A percentile compares a stretch with the other conserved stretches of the same genome.
phyloP scores from a whole-genome alignment of 352 stramenopile species.

The Blastocystis sp. region DNA sequence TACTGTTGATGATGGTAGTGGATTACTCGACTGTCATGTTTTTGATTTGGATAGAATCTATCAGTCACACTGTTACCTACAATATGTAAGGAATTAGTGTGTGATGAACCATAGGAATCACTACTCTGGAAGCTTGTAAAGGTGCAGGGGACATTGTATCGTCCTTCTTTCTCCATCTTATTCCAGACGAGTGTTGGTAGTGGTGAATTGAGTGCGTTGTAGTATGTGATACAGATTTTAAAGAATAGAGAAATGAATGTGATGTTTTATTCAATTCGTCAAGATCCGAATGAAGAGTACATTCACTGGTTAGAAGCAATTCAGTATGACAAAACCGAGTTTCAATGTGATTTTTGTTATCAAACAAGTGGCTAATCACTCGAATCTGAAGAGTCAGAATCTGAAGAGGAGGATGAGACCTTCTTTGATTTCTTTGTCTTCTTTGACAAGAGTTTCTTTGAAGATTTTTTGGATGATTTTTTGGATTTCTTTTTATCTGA shows the following conservation, averaged over 20 bases:
- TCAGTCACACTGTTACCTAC: background rate
- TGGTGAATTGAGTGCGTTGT: constrained; percentile 2
- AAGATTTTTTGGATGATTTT: background rate
- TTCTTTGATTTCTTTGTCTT: constrained; percentile 23
- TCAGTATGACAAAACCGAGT: background rate
- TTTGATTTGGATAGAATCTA: background rate
- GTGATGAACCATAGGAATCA: background rate
- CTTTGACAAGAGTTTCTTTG: background rate
- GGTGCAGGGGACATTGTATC: background rate
- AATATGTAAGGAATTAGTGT: background rate
- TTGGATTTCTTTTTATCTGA: constrained; percentile 19
- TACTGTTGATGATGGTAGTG: constrained; percentile 46
- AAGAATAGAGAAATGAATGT: background rate
- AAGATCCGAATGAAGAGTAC: constrained; percentile 44
- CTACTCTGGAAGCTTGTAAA: background rate
- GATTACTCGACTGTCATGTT: constrained; percentile 1
- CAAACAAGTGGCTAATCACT: constrained; percentile 11
- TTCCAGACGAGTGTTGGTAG: background rate
- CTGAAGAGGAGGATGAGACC: background rate
- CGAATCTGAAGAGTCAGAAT: constrained; percentile 29
- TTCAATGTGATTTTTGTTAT: background rate
- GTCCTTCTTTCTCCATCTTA: background rate
- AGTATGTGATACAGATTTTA: background rate
- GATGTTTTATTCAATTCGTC: background rate
- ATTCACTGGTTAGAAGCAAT: constrained; percentile 35